Conservation (phyloP, 768 basidiomycete species). For the Lactifluus echinatus region DNA sequence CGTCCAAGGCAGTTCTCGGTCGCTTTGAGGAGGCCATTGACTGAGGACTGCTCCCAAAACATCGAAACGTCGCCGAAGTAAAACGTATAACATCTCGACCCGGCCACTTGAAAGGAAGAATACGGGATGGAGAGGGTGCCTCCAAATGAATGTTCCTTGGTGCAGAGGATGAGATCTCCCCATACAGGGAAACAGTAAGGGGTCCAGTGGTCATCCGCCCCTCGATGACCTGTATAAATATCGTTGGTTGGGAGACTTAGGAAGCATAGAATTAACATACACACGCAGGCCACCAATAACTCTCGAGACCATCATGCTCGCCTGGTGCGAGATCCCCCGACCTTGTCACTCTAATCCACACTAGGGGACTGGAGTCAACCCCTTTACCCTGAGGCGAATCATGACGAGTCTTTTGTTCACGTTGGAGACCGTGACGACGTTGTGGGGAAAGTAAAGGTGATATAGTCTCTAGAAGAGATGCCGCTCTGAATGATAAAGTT, state of each 20-base stretch:
- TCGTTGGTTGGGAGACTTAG: too few species aligned
- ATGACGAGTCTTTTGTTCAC: neutral
- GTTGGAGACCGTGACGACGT: neutral
- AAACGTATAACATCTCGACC: conserved; percentile 36
- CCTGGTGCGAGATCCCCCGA: conserved; percentile 28
- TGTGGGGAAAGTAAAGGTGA: neutral
- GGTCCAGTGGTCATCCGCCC: conserved; percentile 25
- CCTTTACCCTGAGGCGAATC: neutral
- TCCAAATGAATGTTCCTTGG: conserved; percentile 23
- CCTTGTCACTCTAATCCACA: conserved; percentile 42
- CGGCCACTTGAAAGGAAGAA: conserved; percentile 33
- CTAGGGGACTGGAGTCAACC: conserved; percentile 4
- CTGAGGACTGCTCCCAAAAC: neutral
- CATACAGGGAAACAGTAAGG: conserved; percentile 26
- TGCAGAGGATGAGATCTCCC: conserved; percentile 24
- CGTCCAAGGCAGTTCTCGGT: conserved; percentile 13
- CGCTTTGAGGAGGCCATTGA: conserved; percentile 2
- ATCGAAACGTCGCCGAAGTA: conserved; percentile 29
- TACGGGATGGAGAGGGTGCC: conserved; percentile 32
- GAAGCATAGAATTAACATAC: conserved; percentile 31
- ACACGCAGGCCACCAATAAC: conserved; percentile 66
- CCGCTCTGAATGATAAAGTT: neutral
- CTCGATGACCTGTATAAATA: conserved; percentile 2
- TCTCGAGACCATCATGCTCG: conserved; percentile 20
- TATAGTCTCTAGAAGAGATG: neutral